Percentiles rank a stretch among this genome's conserved stretches.
Conservation (phyloP, 495 filamentous ascomycete genomes). For the Neurospora tetraspora region DNA sequence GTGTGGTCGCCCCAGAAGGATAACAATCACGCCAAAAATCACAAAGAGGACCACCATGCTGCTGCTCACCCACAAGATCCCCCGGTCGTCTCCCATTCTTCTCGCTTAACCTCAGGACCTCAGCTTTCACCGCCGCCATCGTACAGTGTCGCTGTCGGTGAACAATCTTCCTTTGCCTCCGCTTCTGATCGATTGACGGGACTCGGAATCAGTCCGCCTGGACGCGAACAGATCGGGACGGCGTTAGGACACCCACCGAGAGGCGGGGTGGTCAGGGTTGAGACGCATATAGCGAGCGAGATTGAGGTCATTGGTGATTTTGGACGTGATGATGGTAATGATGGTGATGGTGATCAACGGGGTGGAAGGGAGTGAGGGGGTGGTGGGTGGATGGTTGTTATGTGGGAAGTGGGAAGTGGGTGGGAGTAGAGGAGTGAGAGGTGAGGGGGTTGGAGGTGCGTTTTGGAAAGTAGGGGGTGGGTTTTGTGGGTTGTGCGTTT, state of each 20-base stretch:
- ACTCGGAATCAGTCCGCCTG: not conserved
- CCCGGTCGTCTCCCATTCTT: not conserved
- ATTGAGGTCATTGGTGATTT: not conserved
- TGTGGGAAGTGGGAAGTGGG: not conserved
- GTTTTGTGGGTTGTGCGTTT: not conserved
- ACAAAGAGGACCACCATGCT: not conserved
- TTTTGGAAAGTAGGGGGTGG: not conserved
- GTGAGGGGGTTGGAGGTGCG: not conserved
- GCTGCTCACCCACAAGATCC: not conserved
- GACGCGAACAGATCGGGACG: not conserved
- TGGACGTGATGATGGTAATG: not conserved
- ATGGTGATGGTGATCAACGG: not conserved
- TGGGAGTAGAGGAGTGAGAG: not conserved
- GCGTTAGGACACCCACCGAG: not conserved
- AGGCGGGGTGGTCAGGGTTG: slow-evolving; percentile 1
- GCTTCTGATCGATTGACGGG: not conserved
- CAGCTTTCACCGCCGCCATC: not conserved
- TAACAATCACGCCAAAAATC: not conserved
- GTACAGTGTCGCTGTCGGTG: not conserved
- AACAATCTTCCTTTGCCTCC: not conserved
- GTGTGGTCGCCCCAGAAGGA: not conserved
- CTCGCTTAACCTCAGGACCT: not conserved
- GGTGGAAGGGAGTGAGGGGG: not conserved
- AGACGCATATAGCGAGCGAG: slow-evolving; percentile 5
- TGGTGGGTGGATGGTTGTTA: not conserved